Evolutionary conservation across 2,329 filamentous ascomycete species (phyloP).

Genomic region (Neophaeococcomyces aloes): DNA sequence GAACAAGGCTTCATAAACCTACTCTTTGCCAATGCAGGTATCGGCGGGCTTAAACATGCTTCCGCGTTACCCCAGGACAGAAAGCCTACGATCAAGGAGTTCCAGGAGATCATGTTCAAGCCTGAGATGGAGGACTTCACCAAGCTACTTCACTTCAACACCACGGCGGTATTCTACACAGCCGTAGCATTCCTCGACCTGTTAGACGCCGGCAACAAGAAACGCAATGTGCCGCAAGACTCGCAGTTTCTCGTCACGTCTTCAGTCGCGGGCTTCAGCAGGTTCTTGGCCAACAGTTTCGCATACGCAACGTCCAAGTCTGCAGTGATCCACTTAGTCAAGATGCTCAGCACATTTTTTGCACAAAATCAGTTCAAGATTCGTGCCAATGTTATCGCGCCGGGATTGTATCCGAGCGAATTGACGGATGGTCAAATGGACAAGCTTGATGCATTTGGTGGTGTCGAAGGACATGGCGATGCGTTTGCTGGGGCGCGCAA

Average conservation of each 20-base stretch:
- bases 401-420: constrained; percentile 49
- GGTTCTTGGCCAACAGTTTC: constrained; percentile 28
- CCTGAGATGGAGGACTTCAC: constrained; percentile 11
- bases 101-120: constrained; percentile 6
- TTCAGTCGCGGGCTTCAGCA: constrained; percentile 31
- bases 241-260: constrained; percentile 1
- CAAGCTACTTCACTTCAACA: constrained; percentile 6
- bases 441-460: constrained; percentile 33
- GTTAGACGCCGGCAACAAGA: constrained; percentile 7
- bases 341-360: constrained; percentile 37
- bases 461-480: constrained; percentile 27
- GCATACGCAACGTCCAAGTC: constrained; percentile 40
- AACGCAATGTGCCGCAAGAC: constrained; percentile 15
- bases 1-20: constrained; percentile 23
- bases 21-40: constrained; percentile 9
- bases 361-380: constrained; percentile 30
- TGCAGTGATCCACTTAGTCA: constrained; percentile 38
- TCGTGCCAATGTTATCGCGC: constrained; percentile 39
- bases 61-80: neutral
- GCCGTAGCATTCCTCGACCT: constrained; percentile 6
- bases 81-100: neutral
- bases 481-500: constrained; percentile 11
- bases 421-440: constrained; percentile 34
- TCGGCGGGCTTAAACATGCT: constrained; percentile 5
- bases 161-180: constrained; percentile 6